phyloP scores from a whole-genome alignment of 768 basidiomycete species.

The Termitomyces sp. region DNA sequence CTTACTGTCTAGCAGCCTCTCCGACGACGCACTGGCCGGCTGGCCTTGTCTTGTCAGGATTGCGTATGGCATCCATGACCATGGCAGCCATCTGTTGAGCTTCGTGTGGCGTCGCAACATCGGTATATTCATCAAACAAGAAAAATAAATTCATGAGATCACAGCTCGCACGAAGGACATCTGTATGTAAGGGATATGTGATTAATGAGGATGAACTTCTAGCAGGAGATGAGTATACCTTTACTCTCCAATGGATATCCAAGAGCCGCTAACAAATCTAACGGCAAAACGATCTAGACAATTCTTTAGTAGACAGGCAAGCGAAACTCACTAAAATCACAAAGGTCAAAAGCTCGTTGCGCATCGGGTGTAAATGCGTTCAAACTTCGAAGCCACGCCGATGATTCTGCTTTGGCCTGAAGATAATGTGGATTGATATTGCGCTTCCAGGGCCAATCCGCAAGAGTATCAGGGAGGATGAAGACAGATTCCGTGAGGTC shows the following conservation, averaged over 20 bases:
- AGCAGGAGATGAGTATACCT: conserved; percentile 25
- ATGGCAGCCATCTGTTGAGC: no score
- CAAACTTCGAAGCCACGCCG: conserved; percentile 31
- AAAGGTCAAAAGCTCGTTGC: conserved; percentile 22
- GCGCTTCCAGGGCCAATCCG: conserved; percentile 45
- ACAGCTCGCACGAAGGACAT: no score
- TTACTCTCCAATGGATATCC: conserved; percentile 32
- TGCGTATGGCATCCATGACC: no score
- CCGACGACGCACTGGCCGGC: no score
- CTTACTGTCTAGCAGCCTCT: no score
- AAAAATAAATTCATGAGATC: no score
- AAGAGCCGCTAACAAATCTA: conserved; percentile 38
- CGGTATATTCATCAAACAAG: no score
- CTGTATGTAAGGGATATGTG: no score
- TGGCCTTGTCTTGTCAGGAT: no score
- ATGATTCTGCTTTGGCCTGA: conserved; percentile 12
- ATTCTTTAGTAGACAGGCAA: neutral
- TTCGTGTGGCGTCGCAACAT: no score
- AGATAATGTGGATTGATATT: conserved; percentile 37
- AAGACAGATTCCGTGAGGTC: no score
- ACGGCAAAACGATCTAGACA: neutral
- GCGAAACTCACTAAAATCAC: conserved; percentile 29
- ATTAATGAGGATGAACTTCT: no score
- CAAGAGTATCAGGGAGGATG: conserved; percentile 28
- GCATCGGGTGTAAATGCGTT: conserved; percentile 26